Evolutionary conservation across 2,329 filamentous ascomycete species (phyloP).

Genomic region (Hypoxylon sp.): DNA sequence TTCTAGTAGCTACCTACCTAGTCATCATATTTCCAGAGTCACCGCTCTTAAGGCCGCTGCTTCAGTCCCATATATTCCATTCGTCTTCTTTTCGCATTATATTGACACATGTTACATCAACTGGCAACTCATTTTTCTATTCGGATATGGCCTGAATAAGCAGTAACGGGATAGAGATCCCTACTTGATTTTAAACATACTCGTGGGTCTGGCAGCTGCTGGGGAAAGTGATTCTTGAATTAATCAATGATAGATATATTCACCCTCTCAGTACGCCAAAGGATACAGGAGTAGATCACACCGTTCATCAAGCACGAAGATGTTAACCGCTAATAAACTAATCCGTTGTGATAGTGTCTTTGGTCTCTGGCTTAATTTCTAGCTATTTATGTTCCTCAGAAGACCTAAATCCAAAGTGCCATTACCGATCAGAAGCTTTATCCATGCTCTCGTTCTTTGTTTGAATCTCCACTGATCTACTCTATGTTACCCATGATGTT

Average conservation of each 20-base stretch:
- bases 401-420: background rate
- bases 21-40: background rate
- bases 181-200: background rate
- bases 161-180: background rate
- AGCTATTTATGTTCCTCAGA: background rate
- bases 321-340: background rate
- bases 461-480: no score
- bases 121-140: background rate
- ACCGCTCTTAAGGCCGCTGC: background rate
- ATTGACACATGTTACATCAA: background rate
- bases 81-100: no score
- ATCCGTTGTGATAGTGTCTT: background rate
- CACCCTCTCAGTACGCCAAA: background rate
- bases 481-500: no score
- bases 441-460: background rate
- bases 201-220: background rate
- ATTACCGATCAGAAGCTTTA: background rate
- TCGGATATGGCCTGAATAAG: background rate
- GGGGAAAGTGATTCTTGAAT: background rate
- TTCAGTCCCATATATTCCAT: no score
- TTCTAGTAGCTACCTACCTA: background rate
- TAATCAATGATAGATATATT: background rate
- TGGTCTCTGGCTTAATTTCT: background rate
- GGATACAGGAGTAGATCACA: background rate
- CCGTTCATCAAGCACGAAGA: background rate